phyloP scores from a whole-genome alignment of 306 rosid genomes.

The Bauhinia variegata region DNA sequence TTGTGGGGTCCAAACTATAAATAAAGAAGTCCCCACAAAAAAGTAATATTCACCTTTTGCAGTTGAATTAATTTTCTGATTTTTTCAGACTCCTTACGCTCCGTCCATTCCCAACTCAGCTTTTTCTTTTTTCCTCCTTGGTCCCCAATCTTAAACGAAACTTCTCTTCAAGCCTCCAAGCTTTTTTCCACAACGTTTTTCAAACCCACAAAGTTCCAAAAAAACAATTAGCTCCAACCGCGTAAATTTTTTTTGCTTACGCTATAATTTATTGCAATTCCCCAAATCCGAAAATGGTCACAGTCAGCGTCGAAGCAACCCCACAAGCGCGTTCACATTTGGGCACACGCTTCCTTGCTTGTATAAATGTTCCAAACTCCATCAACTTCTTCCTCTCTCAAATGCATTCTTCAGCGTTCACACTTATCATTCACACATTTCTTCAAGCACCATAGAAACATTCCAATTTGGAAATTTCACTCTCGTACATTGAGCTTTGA shows the following conservation, averaged over 20 bases:
- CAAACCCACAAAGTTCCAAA: background rate
- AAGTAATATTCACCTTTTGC: too few species aligned
- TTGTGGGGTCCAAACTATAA: too few species aligned
- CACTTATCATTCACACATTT: slow-evolving; percentile 21
- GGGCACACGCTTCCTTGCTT: slow-evolving; percentile 45
- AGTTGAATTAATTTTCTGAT: too few species aligned
- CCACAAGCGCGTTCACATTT: slow-evolving; percentile 45
- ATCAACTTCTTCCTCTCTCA: background rate
- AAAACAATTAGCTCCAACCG: slow-evolving; percentile 38
- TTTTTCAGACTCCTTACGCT: too few species aligned
- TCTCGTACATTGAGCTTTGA: background rate
- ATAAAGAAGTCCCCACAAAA: too few species aligned
- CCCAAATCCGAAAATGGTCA: slow-evolving; percentile 28
- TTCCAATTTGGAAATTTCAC: background rate
- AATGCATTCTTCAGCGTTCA: slow-evolving; percentile 11
- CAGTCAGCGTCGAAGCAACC: slow-evolving; percentile 43
- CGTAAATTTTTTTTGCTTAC: slow-evolving; percentile 24
- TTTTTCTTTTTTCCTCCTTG: background rate
- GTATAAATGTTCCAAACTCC: background rate
- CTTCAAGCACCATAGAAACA: slow-evolving; percentile 8
- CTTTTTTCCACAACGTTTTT: too few species aligned
- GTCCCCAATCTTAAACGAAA: background rate
- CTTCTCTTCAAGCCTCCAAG: background rate
- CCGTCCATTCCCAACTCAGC: background rate
- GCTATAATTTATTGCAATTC: background rate